phyloP scores from a whole-genome alignment of 2,329 filamentous ascomycete species.

The Aureobasidium sp. region DNA sequence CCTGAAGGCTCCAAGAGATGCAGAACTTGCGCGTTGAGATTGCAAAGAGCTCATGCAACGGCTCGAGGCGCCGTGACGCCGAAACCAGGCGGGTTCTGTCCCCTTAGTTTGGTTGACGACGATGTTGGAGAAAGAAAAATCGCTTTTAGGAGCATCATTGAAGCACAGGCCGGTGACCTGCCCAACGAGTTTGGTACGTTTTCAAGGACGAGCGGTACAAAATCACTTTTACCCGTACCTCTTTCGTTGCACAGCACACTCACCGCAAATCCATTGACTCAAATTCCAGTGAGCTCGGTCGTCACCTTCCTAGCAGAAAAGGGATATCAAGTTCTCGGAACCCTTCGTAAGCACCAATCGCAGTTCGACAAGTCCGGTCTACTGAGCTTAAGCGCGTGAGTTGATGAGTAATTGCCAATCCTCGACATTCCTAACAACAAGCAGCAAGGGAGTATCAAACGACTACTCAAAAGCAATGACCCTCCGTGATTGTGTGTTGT shows the following conservation, averaged over 20 bases:
- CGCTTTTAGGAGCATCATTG: conserved; percentile 23
- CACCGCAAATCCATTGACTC: neutral
- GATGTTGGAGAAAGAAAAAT: conserved; percentile 20
- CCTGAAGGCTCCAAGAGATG: conserved; percentile 35
- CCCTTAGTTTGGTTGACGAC: conserved; percentile 34
- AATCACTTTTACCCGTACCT: neutral
- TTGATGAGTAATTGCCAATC: neutral
- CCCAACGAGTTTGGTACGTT: neutral
- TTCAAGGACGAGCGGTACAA: neutral
- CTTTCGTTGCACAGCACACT: neutral
- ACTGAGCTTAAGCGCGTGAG: conserved; percentile 17
- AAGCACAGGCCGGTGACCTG: neutral
- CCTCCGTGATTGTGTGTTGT: conserved; percentile 41
- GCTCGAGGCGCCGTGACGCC: neutral
- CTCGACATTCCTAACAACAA: neutral
- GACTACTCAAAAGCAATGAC: conserved; percentile 40
- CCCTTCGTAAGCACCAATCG: conserved; percentile 32
- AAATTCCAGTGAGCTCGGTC: conserved; percentile 15
- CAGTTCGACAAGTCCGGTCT: conserved; percentile 34
- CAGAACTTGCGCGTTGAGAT: conserved; percentile 41
- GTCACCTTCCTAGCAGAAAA: conserved; percentile 25
- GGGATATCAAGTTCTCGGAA: conserved; percentile 31
- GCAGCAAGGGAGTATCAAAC: conserved; percentile 20
- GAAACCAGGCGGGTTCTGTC: conserved; percentile 29
- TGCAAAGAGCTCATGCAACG: conserved; percentile 24